Conservation (phyloP, 768 basidiomycete species). For the Xerocomellus dryophilus region DNA sequence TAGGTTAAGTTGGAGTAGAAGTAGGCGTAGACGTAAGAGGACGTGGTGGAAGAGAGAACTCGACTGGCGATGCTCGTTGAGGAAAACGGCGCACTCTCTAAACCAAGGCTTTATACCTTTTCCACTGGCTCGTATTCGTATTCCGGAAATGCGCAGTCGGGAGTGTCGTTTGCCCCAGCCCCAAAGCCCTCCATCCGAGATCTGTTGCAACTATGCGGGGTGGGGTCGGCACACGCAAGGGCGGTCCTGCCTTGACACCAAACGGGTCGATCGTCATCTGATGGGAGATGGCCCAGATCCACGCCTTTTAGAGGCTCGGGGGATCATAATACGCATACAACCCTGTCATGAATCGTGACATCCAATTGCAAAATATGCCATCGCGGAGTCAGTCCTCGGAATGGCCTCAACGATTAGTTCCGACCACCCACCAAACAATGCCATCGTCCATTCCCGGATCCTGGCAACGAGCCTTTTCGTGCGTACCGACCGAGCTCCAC, state of each 20-base stretch:
- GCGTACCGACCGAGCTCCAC: not conserved
- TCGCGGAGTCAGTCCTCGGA: constrained; percentile 24
- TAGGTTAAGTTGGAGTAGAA: constrained; percentile 14
- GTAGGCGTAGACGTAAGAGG: not conserved
- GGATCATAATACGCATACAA: constrained; percentile 15
- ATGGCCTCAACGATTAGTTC: constrained; percentile 6
- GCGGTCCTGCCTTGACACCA: constrained; percentile 5
- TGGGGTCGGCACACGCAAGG: constrained; percentile 1
- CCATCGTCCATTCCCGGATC: constrained; percentile 7
- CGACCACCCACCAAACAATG: constrained; percentile 9
- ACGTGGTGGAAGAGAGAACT: no score
- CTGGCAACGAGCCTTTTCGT: not conserved
- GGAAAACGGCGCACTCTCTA: no score
- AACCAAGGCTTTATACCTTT: no score
- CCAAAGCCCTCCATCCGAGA: constrained; percentile 1
- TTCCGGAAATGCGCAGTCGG: no score
- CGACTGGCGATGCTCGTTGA: no score
- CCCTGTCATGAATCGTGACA: constrained; percentile 17
- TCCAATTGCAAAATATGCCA: constrained; percentile 6
- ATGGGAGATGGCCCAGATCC: constrained; percentile 20
- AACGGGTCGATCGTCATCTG: constrained; percentile 23
- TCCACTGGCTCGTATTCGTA: no score
- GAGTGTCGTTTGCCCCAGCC: not conserved
- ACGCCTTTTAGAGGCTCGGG: constrained; percentile 13
- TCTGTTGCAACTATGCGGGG: constrained; percentile 5